These are phyloP conservation scores for Mycena rosella DNA, from an alignment of 768 basidiomycete genomes.

Conservation along the genomic window DNA sequence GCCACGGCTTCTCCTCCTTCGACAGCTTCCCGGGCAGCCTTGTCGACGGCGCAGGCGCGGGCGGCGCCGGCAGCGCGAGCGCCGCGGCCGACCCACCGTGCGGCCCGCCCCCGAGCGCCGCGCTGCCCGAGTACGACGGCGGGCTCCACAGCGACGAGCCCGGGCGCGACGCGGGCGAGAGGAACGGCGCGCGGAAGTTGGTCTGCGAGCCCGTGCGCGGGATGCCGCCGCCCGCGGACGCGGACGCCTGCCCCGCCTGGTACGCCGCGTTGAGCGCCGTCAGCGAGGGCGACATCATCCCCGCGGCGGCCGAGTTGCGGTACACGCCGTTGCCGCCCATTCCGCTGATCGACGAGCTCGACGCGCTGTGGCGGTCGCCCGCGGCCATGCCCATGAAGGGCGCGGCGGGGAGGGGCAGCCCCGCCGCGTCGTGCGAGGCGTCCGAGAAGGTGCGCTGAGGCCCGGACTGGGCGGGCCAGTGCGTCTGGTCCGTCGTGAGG, in stretches of 20 bases:
- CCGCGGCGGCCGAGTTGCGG: constrained; percentile 58
- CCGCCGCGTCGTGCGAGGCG: constrained; percentile 32
- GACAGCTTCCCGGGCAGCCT: constrained; percentile 65
- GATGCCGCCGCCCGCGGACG: no score
- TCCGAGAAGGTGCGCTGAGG: constrained; percentile 38
- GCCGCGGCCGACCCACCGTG: constrained; percentile 46
- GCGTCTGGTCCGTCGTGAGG: constrained; percentile 44
- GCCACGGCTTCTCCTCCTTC: constrained; percentile 73
- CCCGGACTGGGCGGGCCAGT: background rate
- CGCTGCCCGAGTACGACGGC: constrained; percentile 54
- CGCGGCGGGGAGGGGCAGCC: constrained; percentile 58
- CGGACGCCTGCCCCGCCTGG: constrained; percentile 9
- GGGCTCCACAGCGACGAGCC: constrained; percentile 73
- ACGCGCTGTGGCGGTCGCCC: constrained; percentile 23
- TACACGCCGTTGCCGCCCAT: constrained; percentile 52
- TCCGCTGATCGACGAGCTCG: constrained; percentile 42
- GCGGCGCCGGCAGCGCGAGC: constrained; percentile 46
- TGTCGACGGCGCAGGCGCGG: constrained; percentile 61
- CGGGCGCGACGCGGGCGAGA: constrained; percentile 78
- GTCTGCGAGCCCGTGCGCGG: constrained; percentile 45
- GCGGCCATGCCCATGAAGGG: constrained; percentile 62
- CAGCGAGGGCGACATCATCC: constrained; percentile 43
- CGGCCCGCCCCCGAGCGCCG: constrained; percentile 13
- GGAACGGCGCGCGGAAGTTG: constrained; percentile 77
- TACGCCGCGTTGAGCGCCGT: constrained; percentile 29